Evolutionary conservation across 2,329 filamentous ascomycete genomes (phyloP).

Genomic region (Pyricularia grisea): DNA sequence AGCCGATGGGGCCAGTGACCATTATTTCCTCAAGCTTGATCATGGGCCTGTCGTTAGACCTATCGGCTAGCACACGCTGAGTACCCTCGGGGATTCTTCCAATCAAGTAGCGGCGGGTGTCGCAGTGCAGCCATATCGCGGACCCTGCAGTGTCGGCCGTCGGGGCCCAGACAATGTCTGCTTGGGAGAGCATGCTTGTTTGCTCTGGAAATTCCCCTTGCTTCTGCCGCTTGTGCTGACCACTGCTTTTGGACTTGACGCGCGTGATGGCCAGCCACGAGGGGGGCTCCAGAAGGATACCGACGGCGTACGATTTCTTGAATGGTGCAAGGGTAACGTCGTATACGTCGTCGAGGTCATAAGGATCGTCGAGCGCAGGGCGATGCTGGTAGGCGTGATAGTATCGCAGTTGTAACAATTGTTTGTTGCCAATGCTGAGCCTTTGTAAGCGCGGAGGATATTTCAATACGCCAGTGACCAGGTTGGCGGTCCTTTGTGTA

Average conservation of each 20-base stretch:
- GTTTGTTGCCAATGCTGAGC: not conserved
- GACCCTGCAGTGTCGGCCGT: constrained; percentile 84
- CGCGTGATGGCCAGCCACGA: not conserved
- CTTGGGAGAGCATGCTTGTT: constrained; percentile 56
- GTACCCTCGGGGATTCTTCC: constrained; percentile 77
- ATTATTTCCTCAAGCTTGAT: constrained; percentile 68
- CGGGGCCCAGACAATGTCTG: constrained; percentile 72
- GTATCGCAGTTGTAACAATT: not conserved
- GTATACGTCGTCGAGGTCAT: not conserved
- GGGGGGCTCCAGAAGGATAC: not conserved
- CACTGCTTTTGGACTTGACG: not conserved
- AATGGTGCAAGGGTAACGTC: not conserved
- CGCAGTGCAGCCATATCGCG: constrained; percentile 67
- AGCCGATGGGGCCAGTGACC: constrained; percentile 67
- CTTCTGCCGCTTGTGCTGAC: not conserved
- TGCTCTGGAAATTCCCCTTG: not conserved
- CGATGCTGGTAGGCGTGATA: not conserved
- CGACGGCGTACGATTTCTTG: not conserved
- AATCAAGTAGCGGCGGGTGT: constrained; percentile 75
- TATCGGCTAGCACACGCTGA: constrained; percentile 66
- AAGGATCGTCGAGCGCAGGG: not conserved
- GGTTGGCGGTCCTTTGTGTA: not conserved
- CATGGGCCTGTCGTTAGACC: constrained; percentile 45
- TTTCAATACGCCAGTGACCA: not conserved
- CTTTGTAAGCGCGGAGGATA: not conserved